Percentiles rank a stretch among this genome's conserved stretches.
phyloP scores from a whole-genome alignment of 2,329 filamentous ascomycete genomes.

The Dactylonectria macrodidyma region DNA sequence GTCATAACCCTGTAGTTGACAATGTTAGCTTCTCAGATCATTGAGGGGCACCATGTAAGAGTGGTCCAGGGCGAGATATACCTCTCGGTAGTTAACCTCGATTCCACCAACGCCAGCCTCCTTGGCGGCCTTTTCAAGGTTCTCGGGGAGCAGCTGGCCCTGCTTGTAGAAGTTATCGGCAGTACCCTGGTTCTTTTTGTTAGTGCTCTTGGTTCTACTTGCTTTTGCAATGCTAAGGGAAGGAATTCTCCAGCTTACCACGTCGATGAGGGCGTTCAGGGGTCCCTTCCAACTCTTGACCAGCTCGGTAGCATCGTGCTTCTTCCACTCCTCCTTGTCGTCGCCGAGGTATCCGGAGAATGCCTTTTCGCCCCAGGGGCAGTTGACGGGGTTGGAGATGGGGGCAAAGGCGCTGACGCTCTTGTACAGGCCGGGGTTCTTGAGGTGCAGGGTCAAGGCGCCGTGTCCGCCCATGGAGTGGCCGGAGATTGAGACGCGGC shows the following conservation, averaged over 20 bases:
- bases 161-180: slow-evolving; percentile 98
- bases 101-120: slow-evolving; percentile 81
- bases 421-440: slow-evolving; percentile 91
- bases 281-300: slow-evolving; percentile 80
- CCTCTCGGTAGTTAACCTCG: slow-evolving; percentile 85
- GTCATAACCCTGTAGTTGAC: slow-evolving; percentile 79
- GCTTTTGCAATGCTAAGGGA: too few species aligned
- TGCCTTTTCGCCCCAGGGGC: slow-evolving; percentile 96
- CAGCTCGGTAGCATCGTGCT: slow-evolving; percentile 93
- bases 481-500: slow-evolving; percentile 86
- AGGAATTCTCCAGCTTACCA: slow-evolving; percentile 68
- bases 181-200: slow-evolving; percentile 74
- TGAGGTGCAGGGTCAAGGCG: slow-evolving; percentile 91
- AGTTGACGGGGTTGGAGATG: slow-evolving; percentile 87
- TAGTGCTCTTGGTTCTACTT: background rate
- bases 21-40: slow-evolving; percentile 6
- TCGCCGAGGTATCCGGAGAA: slow-evolving; percentile 92
- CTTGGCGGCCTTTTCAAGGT: slow-evolving; percentile 85
- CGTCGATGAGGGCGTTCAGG: slow-evolving; percentile 88
- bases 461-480: slow-evolving; percentile 99
- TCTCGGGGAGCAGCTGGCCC: slow-evolving; percentile 92
- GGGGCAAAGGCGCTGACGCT: slow-evolving; percentile 92
- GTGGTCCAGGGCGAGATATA: slow-evolving; percentile 52
- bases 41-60: background rate
- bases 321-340: slow-evolving; percentile 83